Percentiles rank a stretch among this genome's conserved stretches.
Evolutionary conservation across 2,329 filamentous ascomycete species (phyloP).

Genomic region (Sphaerulina populicola): DNA sequence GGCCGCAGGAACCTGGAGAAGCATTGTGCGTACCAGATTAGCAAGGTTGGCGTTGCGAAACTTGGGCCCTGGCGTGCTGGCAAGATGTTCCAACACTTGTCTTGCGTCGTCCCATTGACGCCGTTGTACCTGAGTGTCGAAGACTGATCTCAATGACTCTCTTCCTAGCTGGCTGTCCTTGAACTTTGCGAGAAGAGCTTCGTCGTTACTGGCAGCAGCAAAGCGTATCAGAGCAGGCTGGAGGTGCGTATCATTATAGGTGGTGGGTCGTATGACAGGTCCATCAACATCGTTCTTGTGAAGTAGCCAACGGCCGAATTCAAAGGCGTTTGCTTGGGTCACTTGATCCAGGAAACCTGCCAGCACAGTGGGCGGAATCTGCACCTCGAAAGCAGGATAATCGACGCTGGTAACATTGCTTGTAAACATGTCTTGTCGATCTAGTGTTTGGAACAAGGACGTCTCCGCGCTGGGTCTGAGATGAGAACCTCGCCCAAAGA

Average conservation of each 20-base stretch:
- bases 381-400: slow-evolving; percentile 39
- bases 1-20: slow-evolving; percentile 1
- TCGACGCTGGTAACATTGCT: slow-evolving; percentile 34
- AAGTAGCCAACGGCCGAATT: slow-evolving; percentile 48
- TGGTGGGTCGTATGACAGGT: slow-evolving; percentile 41
- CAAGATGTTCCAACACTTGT: slow-evolving; percentile 31
- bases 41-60: slow-evolving; percentile 12
- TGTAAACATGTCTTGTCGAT: slow-evolving; percentile 22
- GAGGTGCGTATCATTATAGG: slow-evolving; percentile 43
- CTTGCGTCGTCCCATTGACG: slow-evolving; percentile 36
- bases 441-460: slow-evolving; percentile 21
- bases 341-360: slow-evolving; percentile 46
- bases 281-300: slow-evolving; percentile 47
- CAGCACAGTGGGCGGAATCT: slow-evolving; percentile 43
- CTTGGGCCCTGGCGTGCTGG: slow-evolving; percentile 12
- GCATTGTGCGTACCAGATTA: slow-evolving; percentile 11
- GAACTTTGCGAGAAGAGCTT: slow-evolving; percentile 27
- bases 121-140: slow-evolving; percentile 39
- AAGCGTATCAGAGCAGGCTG: slow-evolving; percentile 49
- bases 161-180: slow-evolving; percentile 4
- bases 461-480: background rate
- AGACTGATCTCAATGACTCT: slow-evolving; percentile 29
- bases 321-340: slow-evolving; percentile 40
- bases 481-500: slow-evolving; percentile 29
- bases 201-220: slow-evolving; percentile 44